Conservation (phyloP, 768 basidiomycete species). For the Pulveroboletus sp. region DNA sequence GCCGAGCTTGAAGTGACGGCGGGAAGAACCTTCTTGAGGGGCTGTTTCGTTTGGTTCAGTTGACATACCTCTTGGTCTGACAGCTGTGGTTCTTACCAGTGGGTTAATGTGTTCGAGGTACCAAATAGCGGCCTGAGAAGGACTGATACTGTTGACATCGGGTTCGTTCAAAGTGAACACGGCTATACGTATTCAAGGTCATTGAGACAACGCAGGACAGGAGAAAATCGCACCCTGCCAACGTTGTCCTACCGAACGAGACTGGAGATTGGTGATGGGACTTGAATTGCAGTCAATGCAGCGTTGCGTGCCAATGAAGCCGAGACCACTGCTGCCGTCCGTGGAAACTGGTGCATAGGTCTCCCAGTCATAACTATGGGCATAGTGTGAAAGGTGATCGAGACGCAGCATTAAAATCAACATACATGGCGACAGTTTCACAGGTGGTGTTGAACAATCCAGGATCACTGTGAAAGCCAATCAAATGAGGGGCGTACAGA, state of each 20-base stretch:
- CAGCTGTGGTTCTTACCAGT: slow-evolving; percentile 21
- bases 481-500: not conserved
- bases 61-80: not conserved
- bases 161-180: slow-evolving; percentile 37
- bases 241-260: slow-evolving; percentile 28
- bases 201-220: not conserved
- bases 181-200: slow-evolving; percentile 7
- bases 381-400: too few relatives aligned
- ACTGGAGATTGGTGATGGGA: slow-evolving; percentile 27
- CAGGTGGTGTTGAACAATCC: slow-evolving; percentile 25
- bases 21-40: slow-evolving; percentile 35
- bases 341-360: slow-evolving; percentile 31
- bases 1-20: slow-evolving; percentile 30
- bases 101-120: slow-evolving; percentile 34
- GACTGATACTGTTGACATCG: slow-evolving; percentile 27
- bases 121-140: slow-evolving; percentile 34
- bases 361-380: slow-evolving; percentile 37
- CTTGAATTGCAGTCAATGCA: slow-evolving; percentile 35
- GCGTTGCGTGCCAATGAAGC: slow-evolving; percentile 38
- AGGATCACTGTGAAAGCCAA: slow-evolving; percentile 18
- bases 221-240: slow-evolving; percentile 26
- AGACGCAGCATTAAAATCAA: too few relatives aligned
- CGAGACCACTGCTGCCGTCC: slow-evolving; percentile 32
- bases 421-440: slow-evolving; percentile 33
- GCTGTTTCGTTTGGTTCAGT: slow-evolving; percentile 12